Base-by-base conservation (phyloP, 768 basidiomycete genomes). In the Chalciporus sphaerocephalus region DNA sequence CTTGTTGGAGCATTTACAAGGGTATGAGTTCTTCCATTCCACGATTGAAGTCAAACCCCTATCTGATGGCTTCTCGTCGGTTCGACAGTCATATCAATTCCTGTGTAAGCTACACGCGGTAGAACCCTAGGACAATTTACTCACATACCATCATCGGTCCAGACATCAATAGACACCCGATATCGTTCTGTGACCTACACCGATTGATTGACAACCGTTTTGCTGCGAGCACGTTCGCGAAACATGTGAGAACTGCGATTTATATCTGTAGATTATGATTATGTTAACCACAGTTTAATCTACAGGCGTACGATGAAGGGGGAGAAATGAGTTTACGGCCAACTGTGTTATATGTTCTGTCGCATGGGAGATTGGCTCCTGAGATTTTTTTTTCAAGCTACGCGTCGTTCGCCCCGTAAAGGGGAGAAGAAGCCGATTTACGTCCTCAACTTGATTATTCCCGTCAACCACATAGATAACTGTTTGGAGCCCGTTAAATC, bases 121-220 rank as follows among this genome's bases (percentile, higher is more conserved):
- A 17, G 32, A 27, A 17, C 38, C 47, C 28, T 30, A 30, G 30
- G 15, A n/a, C 15, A 32, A 41, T 49, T 39, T 16, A 22, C 44
- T 38, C 38, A 24, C 18, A 30, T 17, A 47, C 21, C 32, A 36
- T 40, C 27, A 16, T 42, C 21, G 37, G 32, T 47, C 43, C 54
- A 95, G 92, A 86, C 60, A 74, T 95, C 61, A 95, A 95, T 65
- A 72, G 70, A 16, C 88, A 91, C 55, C 81, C 81, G 4, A 65
- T 94, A 23, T 69, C 76, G 13, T 58, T 61, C 12, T 79, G 81
- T 55, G 85, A 88, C 36, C 67, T 94, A 9, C 84, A 89, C 58
- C 79, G 75, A 18, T 53, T 71, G 33, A 80, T 94, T 52, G 87
- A 92, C 46, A 59, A 65, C 8, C 64, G 70, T 32, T 94, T 94